A percentile compares a stretch with the other conserved stretches of the same genome.
These are phyloP conservation scores for Verticillium dahliae DNA, from an alignment of 2,329 filamentous ascomycete species.

Conservation along the genomic window DNA sequence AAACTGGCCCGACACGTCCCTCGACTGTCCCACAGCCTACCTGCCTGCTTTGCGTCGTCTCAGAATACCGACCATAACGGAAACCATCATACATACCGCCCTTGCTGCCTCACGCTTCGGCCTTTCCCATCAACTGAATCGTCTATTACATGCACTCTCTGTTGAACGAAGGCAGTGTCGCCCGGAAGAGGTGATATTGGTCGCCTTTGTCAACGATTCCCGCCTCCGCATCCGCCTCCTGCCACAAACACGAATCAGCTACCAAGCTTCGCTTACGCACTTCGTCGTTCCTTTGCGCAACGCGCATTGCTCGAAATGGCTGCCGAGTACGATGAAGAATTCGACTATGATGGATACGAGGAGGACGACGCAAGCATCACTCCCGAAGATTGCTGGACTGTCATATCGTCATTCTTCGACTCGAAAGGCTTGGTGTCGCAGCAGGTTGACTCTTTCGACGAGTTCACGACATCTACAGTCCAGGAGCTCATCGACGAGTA, in stretches of 20 bases:
- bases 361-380: constrained; percentile 71
- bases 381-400: constrained; percentile 96
- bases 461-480: constrained; percentile 90
- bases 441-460: constrained; percentile 96
- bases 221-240: background rate
- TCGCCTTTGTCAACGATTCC: background rate
- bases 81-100: background rate
- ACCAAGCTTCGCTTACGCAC: too few relatives aligned
- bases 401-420: constrained; percentile 96
- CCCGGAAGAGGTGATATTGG: background rate
- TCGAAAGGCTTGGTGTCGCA: constrained; percentile 93
- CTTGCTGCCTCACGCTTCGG: background rate
- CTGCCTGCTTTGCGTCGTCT: background rate
- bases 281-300: background rate
- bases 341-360: constrained; percentile 64
- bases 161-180: background rate
- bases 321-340: constrained; percentile 49
- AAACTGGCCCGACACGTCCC: background rate
- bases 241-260: too few relatives aligned
- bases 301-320: constrained; percentile 33
- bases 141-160: background rate
- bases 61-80: background rate
- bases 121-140: background rate
- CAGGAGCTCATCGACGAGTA: constrained; percentile 93
- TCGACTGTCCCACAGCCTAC: background rate